Percentiles rank a stretch among this genome's conserved stretches.
Evolutionary conservation across 805 yeast species (phyloP).

Genomic region (Candida andamanensis): DNA sequence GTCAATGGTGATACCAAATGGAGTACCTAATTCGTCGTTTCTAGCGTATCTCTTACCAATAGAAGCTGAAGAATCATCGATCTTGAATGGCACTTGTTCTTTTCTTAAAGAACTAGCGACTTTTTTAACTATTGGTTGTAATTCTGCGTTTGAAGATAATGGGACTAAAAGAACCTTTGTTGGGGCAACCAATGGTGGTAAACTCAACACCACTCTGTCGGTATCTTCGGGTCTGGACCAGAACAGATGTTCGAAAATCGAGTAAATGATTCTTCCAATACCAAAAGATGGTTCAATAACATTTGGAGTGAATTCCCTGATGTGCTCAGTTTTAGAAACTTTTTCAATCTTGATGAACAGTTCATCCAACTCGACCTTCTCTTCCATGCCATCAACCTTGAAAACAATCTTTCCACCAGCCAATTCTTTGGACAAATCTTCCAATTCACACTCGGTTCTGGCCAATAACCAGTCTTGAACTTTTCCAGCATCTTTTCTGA

Average conservation of each 20-base stretch:
- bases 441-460: conserved; percentile 82
- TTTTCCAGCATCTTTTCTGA: conserved; percentile 93
- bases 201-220: conserved; percentile 80
- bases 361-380: conserved; percentile 64
- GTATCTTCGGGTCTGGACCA: conserved; percentile 91
- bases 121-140: conserved; percentile 67
- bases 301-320: conserved; percentile 93
- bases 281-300: conserved; percentile 99
- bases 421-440: conserved; percentile 68
- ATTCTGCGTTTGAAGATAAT: conserved; percentile 74
- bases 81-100: conserved; percentile 86
- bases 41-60: conserved; percentile 98
- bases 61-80: conserved; percentile 95
- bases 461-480: conserved; percentile 75
- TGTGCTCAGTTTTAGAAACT: conserved; percentile 77
- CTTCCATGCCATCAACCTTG: conserved; percentile 60
- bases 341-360: conserved; percentile 71
- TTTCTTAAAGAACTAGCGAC: conserved; percentile 69
- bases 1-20: conserved; percentile 96
- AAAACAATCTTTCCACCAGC: conserved; percentile 60
- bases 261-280: conserved; percentile 93
- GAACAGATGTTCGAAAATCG: conserved; percentile 89
- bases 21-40: conserved; percentile 98
- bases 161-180: conserved; percentile 96
- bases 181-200: conserved; percentile 96